A percentile compares a stretch with the other conserved stretches of the same genome.
Evolutionary conservation across 192 early-diverging fungal genomes (phyloP).

Genomic region (Backusella tuberculispora): DNA sequence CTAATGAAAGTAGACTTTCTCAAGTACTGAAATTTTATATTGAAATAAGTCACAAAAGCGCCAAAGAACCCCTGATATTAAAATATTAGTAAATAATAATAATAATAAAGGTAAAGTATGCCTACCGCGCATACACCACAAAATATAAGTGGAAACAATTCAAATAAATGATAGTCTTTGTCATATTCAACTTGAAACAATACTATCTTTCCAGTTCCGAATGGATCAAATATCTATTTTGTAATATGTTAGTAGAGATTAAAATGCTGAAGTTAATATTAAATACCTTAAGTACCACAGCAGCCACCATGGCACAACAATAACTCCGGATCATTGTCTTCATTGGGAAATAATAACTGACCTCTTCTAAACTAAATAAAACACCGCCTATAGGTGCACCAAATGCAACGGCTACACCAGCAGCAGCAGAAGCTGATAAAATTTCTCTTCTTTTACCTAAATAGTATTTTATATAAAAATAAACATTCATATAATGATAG

Average conservation of each 20-base stretch:
- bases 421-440: slow-evolving; percentile 88
- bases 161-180: slow-evolving; percentile 90
- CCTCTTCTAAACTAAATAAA: slow-evolving; percentile 91
- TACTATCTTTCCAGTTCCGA: slow-evolving; percentile 82
- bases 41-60: slow-evolving; percentile 77
- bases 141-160: slow-evolving; percentile 83
- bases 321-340: slow-evolving; percentile 95
- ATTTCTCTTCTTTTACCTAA: slow-evolving; percentile 89
- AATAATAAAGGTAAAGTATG: neutral
- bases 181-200: slow-evolving; percentile 90
- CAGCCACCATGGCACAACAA: slow-evolving; percentile 93
- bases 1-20: slow-evolving; percentile 76
- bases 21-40: slow-evolving; percentile 66
- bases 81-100: slow-evolving; percentile 6
- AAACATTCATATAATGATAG: neutral
- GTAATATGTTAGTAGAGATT: neutral
- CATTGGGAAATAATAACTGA: slow-evolving; percentile 90
- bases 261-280: neutral
- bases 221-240: slow-evolving; percentile 78
- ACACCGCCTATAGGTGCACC: slow-evolving; percentile 97
- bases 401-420: slow-evolving; percentile 94
- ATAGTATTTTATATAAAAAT: neutral
- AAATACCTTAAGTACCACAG: slow-evolving; percentile 76
- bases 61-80: slow-evolving; percentile 78
- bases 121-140: slow-evolving; percentile 82